These are phyloP conservation scores for Westerdykella aurantiaca DNA, from an alignment of 2,329 filamentous ascomycete species.

Conservation along the genomic window DNA sequence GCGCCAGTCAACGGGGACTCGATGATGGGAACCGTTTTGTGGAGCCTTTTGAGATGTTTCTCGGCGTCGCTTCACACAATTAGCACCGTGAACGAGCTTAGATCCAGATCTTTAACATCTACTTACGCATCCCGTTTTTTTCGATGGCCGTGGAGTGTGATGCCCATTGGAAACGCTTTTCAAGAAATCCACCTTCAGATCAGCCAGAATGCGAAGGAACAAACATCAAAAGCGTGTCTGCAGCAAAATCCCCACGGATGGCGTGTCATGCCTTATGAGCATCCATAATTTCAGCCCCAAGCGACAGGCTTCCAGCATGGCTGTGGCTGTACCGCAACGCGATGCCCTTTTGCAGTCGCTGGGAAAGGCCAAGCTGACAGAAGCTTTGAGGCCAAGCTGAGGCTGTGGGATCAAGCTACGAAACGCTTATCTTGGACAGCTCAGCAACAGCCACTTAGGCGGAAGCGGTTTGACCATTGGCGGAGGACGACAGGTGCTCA, in stretches of 20 bases:
- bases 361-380: slow-evolving; percentile 7
- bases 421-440: neutral
- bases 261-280: slow-evolving; percentile 3
- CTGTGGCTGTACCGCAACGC: neutral
- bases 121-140: slow-evolving; percentile 24
- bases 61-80: slow-evolving; percentile 23
- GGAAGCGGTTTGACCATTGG: no score
- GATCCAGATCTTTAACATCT: neutral
- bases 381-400: slow-evolving; percentile 11
- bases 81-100: neutral
- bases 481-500: no score
- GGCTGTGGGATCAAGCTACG: neutral
- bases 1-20: slow-evolving; percentile 34
- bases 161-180: slow-evolving; percentile 18
- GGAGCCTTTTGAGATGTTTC: slow-evolving; percentile 31
- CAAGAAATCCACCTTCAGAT: neutral
- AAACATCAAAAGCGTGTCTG: neutral
- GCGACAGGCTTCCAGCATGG: neutral
- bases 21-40: slow-evolving; percentile 31
- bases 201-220: neutral
- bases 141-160: slow-evolving; percentile 26
- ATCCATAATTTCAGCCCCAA: slow-evolving; percentile 1
- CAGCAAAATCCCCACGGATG: neutral
- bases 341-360: neutral
- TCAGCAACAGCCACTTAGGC: no score